Evolutionary conservation across 2,329 filamentous ascomycete genomes (phyloP).

Genomic region (Penicillium verrucosum): DNA sequence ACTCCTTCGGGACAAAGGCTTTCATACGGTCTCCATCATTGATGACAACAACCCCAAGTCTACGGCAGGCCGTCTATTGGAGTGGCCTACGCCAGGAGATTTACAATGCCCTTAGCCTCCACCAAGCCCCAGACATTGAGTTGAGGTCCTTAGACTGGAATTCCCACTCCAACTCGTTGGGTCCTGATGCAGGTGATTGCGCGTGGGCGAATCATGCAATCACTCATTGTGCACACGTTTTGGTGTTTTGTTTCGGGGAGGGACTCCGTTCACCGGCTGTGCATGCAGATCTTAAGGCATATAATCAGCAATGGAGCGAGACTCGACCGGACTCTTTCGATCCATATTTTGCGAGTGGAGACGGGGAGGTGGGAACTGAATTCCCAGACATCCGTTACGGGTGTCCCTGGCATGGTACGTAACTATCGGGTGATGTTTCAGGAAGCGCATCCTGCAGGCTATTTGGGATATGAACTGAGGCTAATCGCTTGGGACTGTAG

Average conservation of each 20-base stretch:
- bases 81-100: constrained; percentile 33
- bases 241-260: constrained; percentile 25
- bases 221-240: constrained; percentile 26
- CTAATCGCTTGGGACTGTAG: constrained; percentile 3
- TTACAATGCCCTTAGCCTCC: constrained; percentile 30
- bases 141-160: constrained; percentile 33
- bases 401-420: constrained; percentile 27
- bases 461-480: neutral
- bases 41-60: constrained; percentile 24
- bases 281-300: constrained; percentile 15
- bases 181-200: constrained; percentile 40
- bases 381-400: constrained; percentile 25
- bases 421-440: neutral
- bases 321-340: constrained; percentile 22
- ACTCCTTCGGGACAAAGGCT: constrained; percentile 24
- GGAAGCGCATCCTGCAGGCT: neutral
- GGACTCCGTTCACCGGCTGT: constrained; percentile 11
- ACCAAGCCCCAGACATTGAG: constrained; percentile 27
- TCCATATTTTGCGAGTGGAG: constrained; percentile 21
- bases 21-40: constrained; percentile 25
- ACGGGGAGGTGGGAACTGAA: constrained; percentile 11
- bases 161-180: constrained; percentile 25
- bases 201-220: constrained; percentile 45
- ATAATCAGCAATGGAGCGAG: constrained; percentile 21
- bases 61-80: constrained; percentile 28